Percentiles rank a stretch among this genome's conserved stretches.
These are phyloP conservation scores for Diplodia scrobiculata DNA, from an alignment of 2,329 filamentous ascomycete species.

Conservation along the genomic window DNA sequence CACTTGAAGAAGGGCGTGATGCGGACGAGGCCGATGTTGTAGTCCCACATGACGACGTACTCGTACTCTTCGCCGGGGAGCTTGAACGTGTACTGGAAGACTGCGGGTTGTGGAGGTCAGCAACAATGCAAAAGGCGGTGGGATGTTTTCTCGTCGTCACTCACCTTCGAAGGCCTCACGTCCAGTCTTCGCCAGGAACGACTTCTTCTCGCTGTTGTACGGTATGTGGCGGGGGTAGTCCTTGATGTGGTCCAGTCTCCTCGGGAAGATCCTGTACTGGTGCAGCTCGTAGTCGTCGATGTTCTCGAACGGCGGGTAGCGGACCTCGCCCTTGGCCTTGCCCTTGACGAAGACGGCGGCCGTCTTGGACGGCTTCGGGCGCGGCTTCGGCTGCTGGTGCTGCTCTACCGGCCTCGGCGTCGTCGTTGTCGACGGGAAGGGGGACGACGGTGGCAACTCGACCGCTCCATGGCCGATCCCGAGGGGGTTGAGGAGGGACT, in stretches of 20 bases:
- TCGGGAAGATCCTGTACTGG: slow-evolving; percentile 66
- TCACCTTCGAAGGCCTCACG: slow-evolving; percentile 85
- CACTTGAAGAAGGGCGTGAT: slow-evolving; percentile 96
- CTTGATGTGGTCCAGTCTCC: slow-evolving; percentile 56
- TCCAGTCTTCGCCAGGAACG: slow-evolving; percentile 82
- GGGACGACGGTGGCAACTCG: not conserved
- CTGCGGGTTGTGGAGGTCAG: slow-evolving; percentile 50
- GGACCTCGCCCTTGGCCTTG: slow-evolving; percentile 66
- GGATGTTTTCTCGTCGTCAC: slow-evolving; percentile 30
- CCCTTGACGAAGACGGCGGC: slow-evolving; percentile 64
- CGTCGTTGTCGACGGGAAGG: slow-evolving; percentile 26
- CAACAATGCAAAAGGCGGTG: not conserved
- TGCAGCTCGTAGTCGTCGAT: slow-evolving; percentile 60
- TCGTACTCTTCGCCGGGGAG: slow-evolving; percentile 66
- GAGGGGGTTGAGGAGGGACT: slow-evolving; percentile 47
- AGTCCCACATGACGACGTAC: slow-evolving; percentile 93
- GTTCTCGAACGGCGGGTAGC: slow-evolving; percentile 73
- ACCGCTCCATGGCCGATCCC: slow-evolving; percentile 30
- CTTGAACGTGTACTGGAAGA: slow-evolving; percentile 81
- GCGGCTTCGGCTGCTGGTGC: slow-evolving; percentile 34
- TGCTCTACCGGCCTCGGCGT: not conserved
- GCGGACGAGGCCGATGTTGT: slow-evolving; percentile 88
- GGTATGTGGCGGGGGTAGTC: slow-evolving; percentile 69
- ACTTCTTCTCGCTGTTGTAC: slow-evolving; percentile 92
- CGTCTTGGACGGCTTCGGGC: slow-evolving; percentile 66